Evolutionary conservation across 371 early-diverging fungal genomes (phyloP).

Genomic region (Mortierella sp.): DNA sequence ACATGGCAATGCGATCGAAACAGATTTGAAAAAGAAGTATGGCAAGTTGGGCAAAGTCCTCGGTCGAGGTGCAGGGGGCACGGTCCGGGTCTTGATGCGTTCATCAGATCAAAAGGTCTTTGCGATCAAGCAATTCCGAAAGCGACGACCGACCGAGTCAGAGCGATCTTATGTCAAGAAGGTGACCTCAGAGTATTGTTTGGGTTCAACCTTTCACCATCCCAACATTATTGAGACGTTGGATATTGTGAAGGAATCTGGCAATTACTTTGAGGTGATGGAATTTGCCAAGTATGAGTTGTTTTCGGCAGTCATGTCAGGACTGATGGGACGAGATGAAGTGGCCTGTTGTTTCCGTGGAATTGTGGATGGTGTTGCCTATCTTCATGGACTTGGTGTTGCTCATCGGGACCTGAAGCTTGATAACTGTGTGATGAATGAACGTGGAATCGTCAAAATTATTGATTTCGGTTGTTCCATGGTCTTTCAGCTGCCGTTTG

Average conservation of each 20-base stretch:
- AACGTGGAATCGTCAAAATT: slow-evolving; percentile 81
- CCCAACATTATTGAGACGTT: slow-evolving; percentile 88
- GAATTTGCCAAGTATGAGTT: slow-evolving; percentile 84
- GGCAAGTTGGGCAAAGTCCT: slow-evolving; percentile 65
- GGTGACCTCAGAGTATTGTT: slow-evolving; percentile 86
- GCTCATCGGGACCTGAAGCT: slow-evolving; percentile 90
- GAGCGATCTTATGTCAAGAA: slow-evolving; percentile 87
- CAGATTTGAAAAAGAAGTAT: slow-evolving; percentile 41
- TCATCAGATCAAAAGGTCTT: slow-evolving; percentile 65
- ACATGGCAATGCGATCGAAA: slow-evolving; percentile 45
- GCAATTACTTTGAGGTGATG: slow-evolving; percentile 75
- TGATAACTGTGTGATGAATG: slow-evolving; percentile 85
- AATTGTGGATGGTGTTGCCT: slow-evolving; percentile 76
- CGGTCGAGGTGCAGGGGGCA: slow-evolving; percentile 81
- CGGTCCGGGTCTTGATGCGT: slow-evolving; percentile 69
- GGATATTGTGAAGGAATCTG: slow-evolving; percentile 78
- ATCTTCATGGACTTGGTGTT: slow-evolving; percentile 81
- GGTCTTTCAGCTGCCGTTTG: slow-evolving; percentile 80
- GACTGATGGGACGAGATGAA: slow-evolving; percentile 73
- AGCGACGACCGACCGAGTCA: slow-evolving; percentile 70
- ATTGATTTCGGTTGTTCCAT: slow-evolving; percentile 95
- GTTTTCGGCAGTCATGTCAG: slow-evolving; percentile 76
- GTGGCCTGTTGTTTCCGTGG: slow-evolving; percentile 79
- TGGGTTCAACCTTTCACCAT: slow-evolving; percentile 83
- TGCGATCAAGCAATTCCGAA: slow-evolving; percentile 87